Evolutionary conservation across 441 rosid genomes (phyloP).

Genomic region (Pelargonium cotyledonis): DNA sequence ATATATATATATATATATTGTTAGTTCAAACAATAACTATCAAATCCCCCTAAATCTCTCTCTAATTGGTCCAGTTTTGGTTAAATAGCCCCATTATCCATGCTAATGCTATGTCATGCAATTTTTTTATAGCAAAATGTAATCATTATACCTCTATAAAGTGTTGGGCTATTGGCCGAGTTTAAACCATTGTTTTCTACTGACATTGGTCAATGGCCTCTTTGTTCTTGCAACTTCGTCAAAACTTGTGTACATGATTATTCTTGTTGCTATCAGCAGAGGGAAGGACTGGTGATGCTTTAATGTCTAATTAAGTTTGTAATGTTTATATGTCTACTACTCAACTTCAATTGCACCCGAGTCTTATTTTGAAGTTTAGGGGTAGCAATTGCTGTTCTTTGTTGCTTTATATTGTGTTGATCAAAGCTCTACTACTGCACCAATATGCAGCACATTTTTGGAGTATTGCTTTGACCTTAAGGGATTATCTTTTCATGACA

Average conservation of each 20-base stretch:
- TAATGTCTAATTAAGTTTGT: background rate
- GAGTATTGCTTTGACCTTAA: background rate
- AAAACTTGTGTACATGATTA: background rate
- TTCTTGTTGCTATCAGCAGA: background rate
- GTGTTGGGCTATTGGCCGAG: background rate
- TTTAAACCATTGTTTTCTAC: background rate
- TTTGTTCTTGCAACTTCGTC: background rate
- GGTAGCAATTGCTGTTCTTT: background rate
- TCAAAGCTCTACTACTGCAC: background rate
- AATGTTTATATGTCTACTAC: background rate
- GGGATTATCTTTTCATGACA: background rate
- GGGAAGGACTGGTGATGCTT: background rate
- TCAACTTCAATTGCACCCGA: background rate
- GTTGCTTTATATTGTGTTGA: background rate
- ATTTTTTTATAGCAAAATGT: background rate
- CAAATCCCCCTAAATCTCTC: background rate
- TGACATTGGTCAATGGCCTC: background rate
- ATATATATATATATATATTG: too few species aligned
- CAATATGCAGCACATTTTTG: background rate
- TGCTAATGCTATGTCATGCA: background rate
- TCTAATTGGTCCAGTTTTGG: background rate
- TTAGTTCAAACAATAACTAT: background rate
- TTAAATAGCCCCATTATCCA: background rate
- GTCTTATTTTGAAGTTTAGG: background rate
- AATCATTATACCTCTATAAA: background rate